These are phyloP conservation scores for Leccinellum luteum DNA, from an alignment of 768 basidiomycete genomes.

Conservation along the genomic window DNA sequence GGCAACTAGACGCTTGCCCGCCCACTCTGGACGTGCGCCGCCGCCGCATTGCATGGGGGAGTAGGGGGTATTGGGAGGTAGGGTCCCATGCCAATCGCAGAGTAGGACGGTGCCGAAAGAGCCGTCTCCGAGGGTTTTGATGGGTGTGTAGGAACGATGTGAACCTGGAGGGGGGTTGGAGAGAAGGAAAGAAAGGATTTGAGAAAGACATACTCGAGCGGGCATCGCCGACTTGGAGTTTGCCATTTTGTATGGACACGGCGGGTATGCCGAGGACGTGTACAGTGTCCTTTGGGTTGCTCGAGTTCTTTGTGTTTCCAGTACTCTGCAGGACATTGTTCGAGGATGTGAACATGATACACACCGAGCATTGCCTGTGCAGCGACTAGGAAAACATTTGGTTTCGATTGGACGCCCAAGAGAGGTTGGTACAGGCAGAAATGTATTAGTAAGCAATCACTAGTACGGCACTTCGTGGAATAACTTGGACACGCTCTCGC, in stretches of 20 bases:
- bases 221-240: slow-evolving; percentile 70
- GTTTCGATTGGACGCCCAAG: neutral
- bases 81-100: slow-evolving; percentile 97
- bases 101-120: slow-evolving; percentile 99
- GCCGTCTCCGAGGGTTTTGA: slow-evolving; percentile 97
- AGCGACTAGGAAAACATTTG: slow-evolving; percentile 21
- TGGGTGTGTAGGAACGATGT: slow-evolving; percentile 84
- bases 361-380: slow-evolving; percentile 33
- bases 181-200: neutral
- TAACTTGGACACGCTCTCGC: slow-evolving; percentile 88
- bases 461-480: slow-evolving; percentile 90
- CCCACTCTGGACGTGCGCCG: slow-evolving; percentile 90
- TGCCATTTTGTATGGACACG: slow-evolving; percentile 66
- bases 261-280: slow-evolving; percentile 73
- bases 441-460: slow-evolving; percentile 15
- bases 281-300: slow-evolving; percentile 53
- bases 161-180: slow-evolving; percentile 51
- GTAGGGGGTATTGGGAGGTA: slow-evolving; percentile 86
- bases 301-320: slow-evolving; percentile 20
- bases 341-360: slow-evolving; percentile 34
- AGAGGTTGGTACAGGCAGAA: neutral
- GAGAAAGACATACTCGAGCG: slow-evolving; percentile 56
- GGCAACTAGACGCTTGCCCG: slow-evolving; percentile 91
- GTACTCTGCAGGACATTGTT: slow-evolving; percentile 30
- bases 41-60: slow-evolving; percentile 96